Evolutionary conservation across 2,329 filamentous ascomycete species (phyloP), one percentile per base, ranked within the genome.

Genomic region (Fusarium papillatum): DNA sequence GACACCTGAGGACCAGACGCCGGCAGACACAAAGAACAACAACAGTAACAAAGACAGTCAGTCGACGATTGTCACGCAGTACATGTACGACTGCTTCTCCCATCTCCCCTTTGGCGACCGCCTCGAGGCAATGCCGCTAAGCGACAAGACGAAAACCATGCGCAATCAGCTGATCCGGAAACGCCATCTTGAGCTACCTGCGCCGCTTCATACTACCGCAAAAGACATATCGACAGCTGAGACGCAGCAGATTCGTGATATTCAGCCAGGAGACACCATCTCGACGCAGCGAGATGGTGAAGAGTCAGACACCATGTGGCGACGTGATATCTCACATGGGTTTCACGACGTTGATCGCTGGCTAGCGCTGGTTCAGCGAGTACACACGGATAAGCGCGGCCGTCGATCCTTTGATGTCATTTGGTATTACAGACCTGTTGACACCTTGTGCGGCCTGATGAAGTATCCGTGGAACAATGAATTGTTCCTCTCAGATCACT

Each of bases 401-500:
- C 74, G 72, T 19, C 83, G 81, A 0, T 84, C 84, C 2, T 90
- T 95, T 14, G 88, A 93, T 66, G 89, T 95, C 0, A 87, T 94
- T 1, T 97, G 94, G 94, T 85, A 97, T 0, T 96, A 96, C 76
- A 87, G 90, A 3, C 90, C 94, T 0, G 85, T 87, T 0, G 93
- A 97, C 66, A 97, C 95, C 0, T 89, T 93, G 0, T 94, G 95
- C 53, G 90, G 88, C 0, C 84, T 89, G 8, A 92, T 93, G 83
- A 88, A 87, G 13, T 97, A 96, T 76, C 93, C 93, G 0, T 92
- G 91, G 82, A 73, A 84, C 0, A 94, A 95, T 64, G 95, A 97
- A 82, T 82, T 97, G 0, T 97, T 97, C 72, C 83, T 96, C 0
- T 95, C 92, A 0, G 90, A 95, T 63, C 91, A 95, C 70, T 96